These are phyloP conservation scores for Tricharina praecox DNA, from an alignment of 495 filamentous ascomycete species.

Conservation along the genomic window DNA sequence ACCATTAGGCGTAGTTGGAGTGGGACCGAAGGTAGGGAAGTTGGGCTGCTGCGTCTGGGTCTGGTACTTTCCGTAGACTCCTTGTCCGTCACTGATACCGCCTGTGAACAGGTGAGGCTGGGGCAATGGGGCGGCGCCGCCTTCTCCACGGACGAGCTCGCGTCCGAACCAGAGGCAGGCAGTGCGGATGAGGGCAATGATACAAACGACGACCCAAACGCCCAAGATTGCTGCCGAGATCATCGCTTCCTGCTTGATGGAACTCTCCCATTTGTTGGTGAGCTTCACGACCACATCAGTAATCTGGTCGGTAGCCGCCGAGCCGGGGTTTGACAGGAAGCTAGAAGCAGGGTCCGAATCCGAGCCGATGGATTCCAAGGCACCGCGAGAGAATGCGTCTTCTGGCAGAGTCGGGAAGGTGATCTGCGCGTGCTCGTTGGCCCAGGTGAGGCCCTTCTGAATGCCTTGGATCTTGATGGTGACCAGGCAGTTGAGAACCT, in stretches of 20 bases:
- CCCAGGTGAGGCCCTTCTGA: constrained; percentile 76
- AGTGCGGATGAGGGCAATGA: constrained; percentile 55
- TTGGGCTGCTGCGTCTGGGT: not conserved
- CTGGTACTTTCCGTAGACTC: not conserved
- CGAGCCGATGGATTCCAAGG: constrained; percentile 41
- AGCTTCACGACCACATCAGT: constrained; percentile 54
- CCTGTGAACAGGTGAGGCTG: not conserved
- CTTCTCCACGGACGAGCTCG: constrained; percentile 39
- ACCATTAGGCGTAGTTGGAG: not conserved
- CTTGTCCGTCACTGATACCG: not conserved
- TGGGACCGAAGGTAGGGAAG: not conserved
- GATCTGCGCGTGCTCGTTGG: constrained; percentile 68
- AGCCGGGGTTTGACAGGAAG: constrained; percentile 58
- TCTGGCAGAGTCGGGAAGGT: constrained; percentile 60
- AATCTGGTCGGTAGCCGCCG: constrained; percentile 59
- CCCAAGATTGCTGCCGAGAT: constrained; percentile 54
- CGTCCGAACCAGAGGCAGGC: constrained; percentile 34
- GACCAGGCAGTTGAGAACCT: constrained; percentile 59
- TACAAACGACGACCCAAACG: constrained; percentile 57
- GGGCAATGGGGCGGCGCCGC: constrained; percentile 20
- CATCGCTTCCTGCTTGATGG: constrained; percentile 55
- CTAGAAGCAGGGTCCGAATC: constrained; percentile 41
- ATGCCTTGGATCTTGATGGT: constrained; percentile 58
- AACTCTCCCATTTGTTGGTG: constrained; percentile 41
- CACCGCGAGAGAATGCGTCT: constrained; percentile 71